Evolutionary conservation across 208 protist genomes (phyloP).

Genomic region (Trypanosoma lewisi): DNA sequence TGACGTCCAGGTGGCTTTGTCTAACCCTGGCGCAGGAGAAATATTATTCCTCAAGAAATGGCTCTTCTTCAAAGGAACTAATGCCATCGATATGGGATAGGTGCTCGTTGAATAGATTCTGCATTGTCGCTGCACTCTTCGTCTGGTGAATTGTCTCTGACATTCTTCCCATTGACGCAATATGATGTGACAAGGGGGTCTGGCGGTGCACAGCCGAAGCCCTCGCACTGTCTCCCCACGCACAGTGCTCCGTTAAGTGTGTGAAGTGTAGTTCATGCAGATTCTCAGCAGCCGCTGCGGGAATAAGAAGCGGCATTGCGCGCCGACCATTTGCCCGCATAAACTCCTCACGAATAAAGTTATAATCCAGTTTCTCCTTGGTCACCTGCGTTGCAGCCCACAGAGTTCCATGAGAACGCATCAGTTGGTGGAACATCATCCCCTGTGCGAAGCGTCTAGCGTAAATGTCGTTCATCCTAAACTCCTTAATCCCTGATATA

Average conservation of each 20-base stretch:
- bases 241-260: conserved; percentile 80
- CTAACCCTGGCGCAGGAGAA: background rate
- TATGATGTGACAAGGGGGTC: conserved; percentile 81
- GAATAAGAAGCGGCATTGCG: conserved; percentile 80
- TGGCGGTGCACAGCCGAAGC: conserved; percentile 80
- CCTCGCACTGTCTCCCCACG: conserved; percentile 74
- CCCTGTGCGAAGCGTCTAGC: conserved; percentile 72
- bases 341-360: conserved; percentile 85
- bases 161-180: conserved; percentile 88
- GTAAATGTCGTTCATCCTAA: conserved; percentile 86
- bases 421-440: conserved; percentile 87
- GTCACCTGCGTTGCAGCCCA: conserved; percentile 89
- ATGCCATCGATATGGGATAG: conserved; percentile 78
- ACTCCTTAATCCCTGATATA: background rate
- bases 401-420: conserved; percentile 81
- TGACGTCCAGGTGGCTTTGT: background rate
- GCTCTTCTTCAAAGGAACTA: conserved; percentile 78
- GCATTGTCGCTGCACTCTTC: conserved; percentile 46
- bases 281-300: conserved; percentile 51
- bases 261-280: conserved; percentile 60
- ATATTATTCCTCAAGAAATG: conserved; percentile 59
- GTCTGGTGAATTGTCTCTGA: conserved; percentile 79
- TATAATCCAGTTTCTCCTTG: conserved; percentile 65
- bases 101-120: conserved; percentile 80
- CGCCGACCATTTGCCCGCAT: conserved; percentile 86